Evolutionary conservation across 768 basidiomycete genomes (phyloP), one percentile per base, ranked within the genome.

Genomic region (Rhodocollybia butyracea): DNA sequence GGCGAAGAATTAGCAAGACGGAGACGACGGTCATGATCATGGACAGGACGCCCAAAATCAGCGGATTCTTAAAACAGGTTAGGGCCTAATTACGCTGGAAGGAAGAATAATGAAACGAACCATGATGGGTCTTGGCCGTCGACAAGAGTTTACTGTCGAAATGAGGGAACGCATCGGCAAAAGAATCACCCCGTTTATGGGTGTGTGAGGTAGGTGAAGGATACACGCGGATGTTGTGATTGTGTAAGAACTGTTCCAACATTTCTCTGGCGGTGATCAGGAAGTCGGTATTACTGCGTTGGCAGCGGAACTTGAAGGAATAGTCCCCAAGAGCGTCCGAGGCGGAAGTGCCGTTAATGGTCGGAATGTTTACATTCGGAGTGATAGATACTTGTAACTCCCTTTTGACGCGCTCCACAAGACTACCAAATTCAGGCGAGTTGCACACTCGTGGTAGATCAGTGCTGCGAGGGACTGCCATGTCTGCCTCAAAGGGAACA

Each of bases 221-320:
- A 70, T 91, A 91, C 55, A 87, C 81, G 61, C 90, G 85, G 26
- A 96, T 82, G 58, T 89, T 93, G 61, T 94, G 87, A 57, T 85
- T 85, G 24, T 88, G 74, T 55, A 98, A 70, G 75, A 89, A 98
- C 64, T 94, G 90, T 66, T 98, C 96, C 3, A 98, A 79, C 77
- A 91, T 86, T 72, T 98, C 96, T 59, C 91, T 78, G 8, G 92
- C 91, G 1, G 94, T 87, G 38, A 88, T 83, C 54, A 98, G 76
- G 73, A 93, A 94, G 69, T 98, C 96, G 63, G 89, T 91, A 65
- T 97, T 96, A 69, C 90, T 93, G 54, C 94, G 82, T 68, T 97
- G 95, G 70, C 96, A 95, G 31, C 89, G 83, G 77, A 97, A 97
- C 69, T 94, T 95, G 83, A 97, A 96, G 50, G 94, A 88, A 56